Evolutionary conservation across 768 basidiomycete species (phyloP), one percentile per base, ranked within the genome.

Genomic region (Termitomyces sp.): DNA sequence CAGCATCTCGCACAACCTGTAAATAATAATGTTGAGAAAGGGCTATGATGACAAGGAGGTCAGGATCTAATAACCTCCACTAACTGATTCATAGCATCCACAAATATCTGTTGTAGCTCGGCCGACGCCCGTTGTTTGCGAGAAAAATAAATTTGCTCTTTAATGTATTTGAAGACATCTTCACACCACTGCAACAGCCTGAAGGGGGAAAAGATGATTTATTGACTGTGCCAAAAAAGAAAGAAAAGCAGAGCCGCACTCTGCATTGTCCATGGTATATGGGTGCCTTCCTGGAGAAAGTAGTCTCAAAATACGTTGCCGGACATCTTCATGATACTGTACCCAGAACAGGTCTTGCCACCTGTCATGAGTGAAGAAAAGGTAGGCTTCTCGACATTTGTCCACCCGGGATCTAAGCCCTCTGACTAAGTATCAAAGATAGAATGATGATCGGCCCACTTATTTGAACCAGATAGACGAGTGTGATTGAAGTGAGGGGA

Each of bases 121-220:
- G 15, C 7, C 22, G 43, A 20, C 11, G 12, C 6, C 16, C 4
- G 25, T 38, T 23, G 16, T 23, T 46, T 56, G 23, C 45, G n/a
- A 5, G 25, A 11, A 16, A 18, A 2, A 11, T 7, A 3, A 10
- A 11, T 22, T 25, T 33, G 36, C 31, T 44, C 50, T 39, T 41
- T 56, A 47, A 59, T 23, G 15, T 38, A 47, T 10, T 13, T 23
- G 12, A 56, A 56, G 2, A 59, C 58, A 7, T 50, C 47, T 29
- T 56, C 38, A 25, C 58, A 59, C 58, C 58, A 59, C 13, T 10
- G 47, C 15, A 13, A 25, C 38, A 59, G 32, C 23, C 58, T 59
- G 31, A 35, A 1, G 35, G 23, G 5, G 5, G 7, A 35, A 32
- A 27, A 41, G n/a, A 7, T 27, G 20, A 22, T 15, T 10, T 4